A percentile compares a stretch with the other conserved stretches of the same genome.
Evolutionary conservation across 768 basidiomycete genomes (phyloP).

Genomic region (Tricholoma sp.): DNA sequence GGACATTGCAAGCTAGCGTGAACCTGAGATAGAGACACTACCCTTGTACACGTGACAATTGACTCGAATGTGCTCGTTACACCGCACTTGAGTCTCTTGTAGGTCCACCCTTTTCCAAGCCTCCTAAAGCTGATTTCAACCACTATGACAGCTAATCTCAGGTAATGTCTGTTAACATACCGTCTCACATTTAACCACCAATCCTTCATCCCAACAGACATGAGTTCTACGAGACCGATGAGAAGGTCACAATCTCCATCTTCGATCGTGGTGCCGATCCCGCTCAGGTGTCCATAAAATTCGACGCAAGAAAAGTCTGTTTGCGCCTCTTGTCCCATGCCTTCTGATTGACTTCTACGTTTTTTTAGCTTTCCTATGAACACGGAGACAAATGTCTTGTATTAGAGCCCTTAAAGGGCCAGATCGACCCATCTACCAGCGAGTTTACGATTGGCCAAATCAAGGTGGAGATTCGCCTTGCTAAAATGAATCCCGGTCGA

Average conservation of each 20-base stretch:
- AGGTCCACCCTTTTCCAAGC: neutral
- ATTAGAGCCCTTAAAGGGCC: constrained; percentile 77
- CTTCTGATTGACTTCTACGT: neutral
- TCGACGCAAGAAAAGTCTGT: constrained; percentile 60
- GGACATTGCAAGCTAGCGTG: neutral
- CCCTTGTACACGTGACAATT: neutral
- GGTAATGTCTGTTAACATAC: neutral
- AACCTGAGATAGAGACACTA: neutral
- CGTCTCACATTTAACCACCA: neutral
- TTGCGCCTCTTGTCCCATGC: neutral
- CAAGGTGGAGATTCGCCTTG: constrained; percentile 82
- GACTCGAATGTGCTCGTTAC: neutral
- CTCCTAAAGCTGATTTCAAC: neutral
- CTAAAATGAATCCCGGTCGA: constrained; percentile 58
- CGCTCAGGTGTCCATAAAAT: constrained; percentile 51
- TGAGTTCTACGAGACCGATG: constrained; percentile 87
- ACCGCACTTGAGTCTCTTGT: neutral
- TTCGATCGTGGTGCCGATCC: constrained; percentile 77
- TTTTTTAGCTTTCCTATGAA: constrained; percentile 48
- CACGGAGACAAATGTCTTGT: constrained; percentile 67
- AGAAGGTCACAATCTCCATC: constrained; percentile 63
- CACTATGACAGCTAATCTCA: constrained; percentile 1
- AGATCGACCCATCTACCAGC: constrained; percentile 62
- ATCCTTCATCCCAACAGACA: constrained; percentile 41
- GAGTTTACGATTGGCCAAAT: constrained; percentile 72